A percentile compares a stretch with the other conserved stretches of the same genome.
Conservation (phyloP, 2,329 filamentous ascomycete species). For the Verruconis gallopava region DNA sequence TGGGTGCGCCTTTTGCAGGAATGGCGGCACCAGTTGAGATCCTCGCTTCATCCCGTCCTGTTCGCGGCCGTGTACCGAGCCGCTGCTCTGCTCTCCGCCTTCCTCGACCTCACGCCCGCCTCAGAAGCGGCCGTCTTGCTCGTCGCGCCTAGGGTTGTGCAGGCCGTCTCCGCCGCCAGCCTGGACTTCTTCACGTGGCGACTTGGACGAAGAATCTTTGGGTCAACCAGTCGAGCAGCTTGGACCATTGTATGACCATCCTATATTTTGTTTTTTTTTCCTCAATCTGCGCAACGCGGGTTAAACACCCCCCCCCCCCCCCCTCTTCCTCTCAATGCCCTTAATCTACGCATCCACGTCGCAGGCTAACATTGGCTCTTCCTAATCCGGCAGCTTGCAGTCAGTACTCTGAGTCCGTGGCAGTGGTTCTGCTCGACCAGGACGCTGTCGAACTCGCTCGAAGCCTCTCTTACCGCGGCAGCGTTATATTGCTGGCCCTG, state of each 20-base stretch:
- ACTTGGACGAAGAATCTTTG: slow-evolving; percentile 62
- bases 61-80: slow-evolving; percentile 65
- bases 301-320: too few species aligned
- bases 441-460: slow-evolving; percentile 87
- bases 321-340: too few species aligned
- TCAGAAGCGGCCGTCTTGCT: slow-evolving; percentile 55
- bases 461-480: slow-evolving; percentile 72
- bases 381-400: slow-evolving; percentile 42
- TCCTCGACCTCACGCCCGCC: slow-evolving; percentile 41
- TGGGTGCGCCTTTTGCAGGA: slow-evolving; percentile 64
- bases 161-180: slow-evolving; percentile 63
- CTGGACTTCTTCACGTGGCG: slow-evolving; percentile 84
- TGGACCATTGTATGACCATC: slow-evolving; percentile 52
- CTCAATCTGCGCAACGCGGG: not conserved
- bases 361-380: slow-evolving; percentile 7
- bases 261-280: too few species aligned
- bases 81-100: slow-evolving; percentile 42
- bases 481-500: slow-evolving; percentile 83
- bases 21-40: slow-evolving; percentile 79
- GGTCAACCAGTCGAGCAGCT: slow-evolving; percentile 47
- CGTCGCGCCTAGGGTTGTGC: slow-evolving; percentile 58
- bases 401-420: slow-evolving; percentile 72
- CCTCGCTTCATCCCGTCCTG: slow-evolving; percentile 78
- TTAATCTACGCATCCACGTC: slow-evolving; percentile 8
- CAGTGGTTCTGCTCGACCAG: slow-evolving; percentile 92